Percentiles rank a stretch among this genome's conserved stretches.
These are phyloP conservation scores for Dissoconium aciculare DNA, from an alignment of 2,329 filamentous ascomycete species.

Conservation along the genomic window DNA sequence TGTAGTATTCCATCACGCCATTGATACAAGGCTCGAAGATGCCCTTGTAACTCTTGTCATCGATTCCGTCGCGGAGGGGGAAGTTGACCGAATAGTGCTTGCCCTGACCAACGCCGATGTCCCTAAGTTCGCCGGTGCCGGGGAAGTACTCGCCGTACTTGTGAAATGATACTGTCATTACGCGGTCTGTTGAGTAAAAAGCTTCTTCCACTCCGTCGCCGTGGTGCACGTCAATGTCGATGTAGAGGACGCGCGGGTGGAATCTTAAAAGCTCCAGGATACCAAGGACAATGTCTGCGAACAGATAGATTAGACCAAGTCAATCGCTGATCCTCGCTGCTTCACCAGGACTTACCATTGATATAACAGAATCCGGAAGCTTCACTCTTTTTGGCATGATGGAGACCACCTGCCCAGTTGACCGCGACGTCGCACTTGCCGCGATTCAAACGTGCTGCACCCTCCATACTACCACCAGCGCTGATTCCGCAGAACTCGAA, in stretches of 20 bases:
- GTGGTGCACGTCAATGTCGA: constrained; percentile 54
- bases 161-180: constrained; percentile 59
- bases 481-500: constrained; percentile 59
- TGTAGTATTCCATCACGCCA: constrained; percentile 54
- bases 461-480: constrained; percentile 56
- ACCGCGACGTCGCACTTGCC: constrained; percentile 53
- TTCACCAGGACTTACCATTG: constrained; percentile 24
- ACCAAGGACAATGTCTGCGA: constrained; percentile 47
- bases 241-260: constrained; percentile 49
- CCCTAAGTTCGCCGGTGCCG: constrained; percentile 52
- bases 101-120: constrained; percentile 51
- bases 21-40: constrained; percentile 55
- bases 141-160: constrained; percentile 62
- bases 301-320: background rate
- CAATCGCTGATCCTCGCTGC: background rate
- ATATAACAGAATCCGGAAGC: constrained; percentile 36
- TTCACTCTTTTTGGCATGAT: constrained; percentile 36
- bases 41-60: constrained; percentile 51
- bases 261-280: constrained; percentile 50
- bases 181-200: constrained; percentile 55
- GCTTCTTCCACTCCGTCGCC: constrained; percentile 57
- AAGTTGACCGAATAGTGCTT: constrained; percentile 58
- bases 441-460: constrained; percentile 51
- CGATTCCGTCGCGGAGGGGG: constrained; percentile 53
- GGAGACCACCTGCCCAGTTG: constrained; percentile 37